Base-by-base conservation (phyloP, 768 basidiomycete species). In the Austroboletus festivus region DNA sequence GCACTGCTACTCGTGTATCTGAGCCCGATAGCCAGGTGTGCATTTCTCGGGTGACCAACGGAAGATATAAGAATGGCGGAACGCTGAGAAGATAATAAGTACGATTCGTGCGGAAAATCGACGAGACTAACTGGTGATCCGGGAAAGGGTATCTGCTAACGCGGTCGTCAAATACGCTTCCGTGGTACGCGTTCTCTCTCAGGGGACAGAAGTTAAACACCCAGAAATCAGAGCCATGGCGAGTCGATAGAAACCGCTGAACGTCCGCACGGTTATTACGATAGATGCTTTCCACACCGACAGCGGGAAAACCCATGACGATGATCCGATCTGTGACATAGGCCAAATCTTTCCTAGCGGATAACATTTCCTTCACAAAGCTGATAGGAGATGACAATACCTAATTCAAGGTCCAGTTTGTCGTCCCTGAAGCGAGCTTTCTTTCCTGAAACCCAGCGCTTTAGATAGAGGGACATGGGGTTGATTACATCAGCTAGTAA, bases 61-160 rank as follows among this genome's bases (percentile, higher is more conserved):
- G 78, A 53, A 95, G 73, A 41, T 89, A 73, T 0, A 82, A 76
- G 18, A 93, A 69, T 1, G 92, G 91, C 1, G 92, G 90, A 4
- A 86, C 83, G 64, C 85, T 87, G 53, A 9, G 21, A 21, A 10
- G 19, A 18, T 18, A 19, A 12, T 53, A 10, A 53, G 50, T 8
- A 21, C 42, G 19, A n/a, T 42, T 6, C 20, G 21, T 33, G 45
- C 7, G 21, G 43, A 13, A 39, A 72, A 47, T 82, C 76, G 82
- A 82, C 57, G 87, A 84, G 51, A 75, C 86, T 66, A 54, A 89
- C 83, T 93, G 88, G 62, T 94, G 92, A 61, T 94, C 92, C 19
- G 92, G 92, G 61, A 90, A 93, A 0, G 92, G 92, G 60, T 86
- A 93, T 44, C 91, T 72, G 57, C 86, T 89, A 16, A 92, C 86